These are phyloP conservation scores for Fusarium odoratissimum DNA, from an alignment of 2,329 filamentous ascomycete genomes.

Conservation along the genomic window DNA sequence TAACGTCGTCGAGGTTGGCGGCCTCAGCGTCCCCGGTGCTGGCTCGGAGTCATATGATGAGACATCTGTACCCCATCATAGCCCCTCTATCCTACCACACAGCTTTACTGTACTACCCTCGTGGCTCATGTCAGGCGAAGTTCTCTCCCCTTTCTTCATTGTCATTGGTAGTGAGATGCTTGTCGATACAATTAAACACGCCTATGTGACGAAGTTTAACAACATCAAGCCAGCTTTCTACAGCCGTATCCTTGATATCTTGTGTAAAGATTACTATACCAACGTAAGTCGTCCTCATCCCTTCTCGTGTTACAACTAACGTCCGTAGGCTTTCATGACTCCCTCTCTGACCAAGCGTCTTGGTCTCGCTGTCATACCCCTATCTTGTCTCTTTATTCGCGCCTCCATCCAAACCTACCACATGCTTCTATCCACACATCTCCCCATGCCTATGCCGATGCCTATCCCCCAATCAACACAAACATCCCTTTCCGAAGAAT, in stretches of 20 bases:
- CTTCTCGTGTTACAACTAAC: slow-evolving; percentile 23
- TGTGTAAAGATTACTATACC: slow-evolving; percentile 98
- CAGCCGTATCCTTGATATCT: slow-evolving; percentile 86
- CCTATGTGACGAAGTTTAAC: slow-evolving; percentile 98
- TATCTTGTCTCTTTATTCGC: slow-evolving; percentile 95
- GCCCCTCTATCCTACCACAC: slow-evolving; percentile 82
- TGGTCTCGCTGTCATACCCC: slow-evolving; percentile 88
- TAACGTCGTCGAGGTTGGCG: slow-evolving; percentile 95
- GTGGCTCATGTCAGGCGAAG: slow-evolving; percentile 81
- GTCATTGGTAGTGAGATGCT: slow-evolving; percentile 97
- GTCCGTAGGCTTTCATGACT: slow-evolving; percentile 80
- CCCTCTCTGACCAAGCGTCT: slow-evolving; percentile 91
- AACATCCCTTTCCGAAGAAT: slow-evolving; percentile 73
- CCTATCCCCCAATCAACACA: slow-evolving; percentile 72
- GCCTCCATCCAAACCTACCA: slow-evolving; percentile 96
- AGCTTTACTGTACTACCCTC: slow-evolving; percentile 91
- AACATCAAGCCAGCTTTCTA: slow-evolving; percentile 94
- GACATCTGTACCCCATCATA: slow-evolving; percentile 70
- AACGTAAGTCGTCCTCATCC: slow-evolving; percentile 68
- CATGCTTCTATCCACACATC: slow-evolving; percentile 93
- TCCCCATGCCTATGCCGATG: slow-evolving; percentile 80
- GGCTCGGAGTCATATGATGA: slow-evolving; percentile 61
- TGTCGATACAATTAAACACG: slow-evolving; percentile 96
- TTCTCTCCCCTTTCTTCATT: slow-evolving; percentile 91
- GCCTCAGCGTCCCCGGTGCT: slow-evolving; percentile 73